Evolutionary conservation across 2,329 filamentous ascomycete genomes (phyloP), one percentile per base, ranked within the genome.

Genomic region (Botryosphaeria dothidea): DNA sequence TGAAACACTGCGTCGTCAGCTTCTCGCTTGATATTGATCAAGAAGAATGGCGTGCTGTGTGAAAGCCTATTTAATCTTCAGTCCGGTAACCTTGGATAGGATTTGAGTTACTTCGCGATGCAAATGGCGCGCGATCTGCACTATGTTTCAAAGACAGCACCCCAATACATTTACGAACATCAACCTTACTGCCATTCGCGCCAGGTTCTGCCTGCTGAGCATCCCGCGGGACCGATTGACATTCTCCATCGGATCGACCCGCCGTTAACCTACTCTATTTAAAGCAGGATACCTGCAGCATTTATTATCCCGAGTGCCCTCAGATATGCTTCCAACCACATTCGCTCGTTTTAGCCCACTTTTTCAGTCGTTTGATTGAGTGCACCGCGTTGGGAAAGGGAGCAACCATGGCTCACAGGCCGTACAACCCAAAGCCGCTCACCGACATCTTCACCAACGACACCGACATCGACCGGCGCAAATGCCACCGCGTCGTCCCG

Each of bases 401-500:
- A 48, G 46, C 5, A 15, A 48, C 25, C 45, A 29, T 51, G 46
- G 46, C 46, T 27, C 17, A 29, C 25, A 51, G 25, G 9, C 46
- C 46, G 29, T 79, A 78, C 70, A 79, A 77, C 17, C 75, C 77
- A 11, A 80, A 82, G 71, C 85, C 85, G n/a, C 73, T 83, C 43
- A 87, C 85, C 54, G 85, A 87, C 73, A 78, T 87, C 72, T 87
- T 90, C 77, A 90, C 88, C 58, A 78, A 75, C 68, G 88, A 90
- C 73, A 90, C 87, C 41, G 85, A 87, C 72, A 89, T 92, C 75
- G 87, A 92, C 76, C 82, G 86, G 54, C 82, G 86, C 69, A 80
- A 87, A 80, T 88, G 87, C 75, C 84, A 82, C 65, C 51, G 51
- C 6, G 29, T 25, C 17, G 51, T 56, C 7, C 51, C 51, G 41